Evolutionary conservation across 768 basidiomycete genomes (phyloP), one percentile per base, ranked within the genome.

Genomic region (Agaricus sinodeliciosus): DNA sequence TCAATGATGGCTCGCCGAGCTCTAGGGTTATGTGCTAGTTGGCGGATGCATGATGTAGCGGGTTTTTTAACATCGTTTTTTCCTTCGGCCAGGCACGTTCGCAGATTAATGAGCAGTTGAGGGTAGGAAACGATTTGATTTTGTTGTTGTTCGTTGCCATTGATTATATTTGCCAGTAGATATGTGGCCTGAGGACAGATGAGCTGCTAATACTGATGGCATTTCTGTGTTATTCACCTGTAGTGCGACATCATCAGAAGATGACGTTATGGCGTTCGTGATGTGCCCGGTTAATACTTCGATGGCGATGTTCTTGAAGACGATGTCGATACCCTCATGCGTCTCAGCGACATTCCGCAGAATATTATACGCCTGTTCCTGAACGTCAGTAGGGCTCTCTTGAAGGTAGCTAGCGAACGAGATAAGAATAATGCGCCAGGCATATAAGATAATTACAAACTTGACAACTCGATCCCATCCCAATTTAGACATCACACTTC

Each of bases 341-440:
- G 80, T 72, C 51, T 84, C 82, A 0, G 85, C 78, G 2, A 90
- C 64, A 61, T 92, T 89, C 6, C 81, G 75, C 11, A 87, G 58
- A 22, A 89, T 73, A 53, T 78, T 78, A 58, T 85, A 74, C 0
- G 81, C 84, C 61, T 92, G 90, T 60, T 91, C 90, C 60, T 82
- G 81, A 2, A 88, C 67, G 6, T 72, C 75, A 1, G 65, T 58
- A 49, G 85, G 78, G 0, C 74, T 47, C 54, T 88, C 80, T 4
- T 70, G 63, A 0, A 85, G 66, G 16, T 85, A 67, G 34, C 87
- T 87, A 58, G 4, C 12, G 15, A 28, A 22, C 22, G 36, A 41
- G 54, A 42, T 25, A 34, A 54, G 22, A 54, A 34, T 34, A 35
- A 25, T 28, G 43, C 26, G 4, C 43, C 25, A 31, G 11, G 11